Evolutionary conservation across 2,329 filamentous ascomycete genomes (phyloP), one percentile per base, ranked within the genome.

Genomic region (Ophiocordyceps australis): DNA sequence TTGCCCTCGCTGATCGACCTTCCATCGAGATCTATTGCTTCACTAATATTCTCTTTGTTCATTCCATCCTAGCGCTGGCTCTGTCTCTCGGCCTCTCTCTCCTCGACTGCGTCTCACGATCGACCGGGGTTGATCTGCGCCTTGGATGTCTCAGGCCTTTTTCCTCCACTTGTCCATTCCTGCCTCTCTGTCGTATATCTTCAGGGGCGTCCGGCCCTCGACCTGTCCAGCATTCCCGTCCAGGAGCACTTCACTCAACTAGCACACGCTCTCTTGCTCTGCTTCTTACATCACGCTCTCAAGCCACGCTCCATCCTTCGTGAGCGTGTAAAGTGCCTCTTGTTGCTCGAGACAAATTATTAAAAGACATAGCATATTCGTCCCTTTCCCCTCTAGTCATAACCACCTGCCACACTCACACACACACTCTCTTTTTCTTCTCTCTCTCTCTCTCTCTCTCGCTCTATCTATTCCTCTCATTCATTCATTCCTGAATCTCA

Each of bases 81-180:
- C 17, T 50, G 41, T 52, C 43, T 54, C 49, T 47, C 42, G 39
- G 41, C 36, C 32, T 38, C 41, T 45, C 40, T 40, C 31, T 36
- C 35, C 30, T 40, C 38, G 34, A 31, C 35, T 30, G 39, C 22
- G 38, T 40, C 41, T 41, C 33, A 37, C 38, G 40, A 47, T 43
- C 36, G 42, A 27, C 35, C 30, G 35, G 35, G 40, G 37, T 42
- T 43, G 45, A 52, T 49, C 42, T 43, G 35, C 42, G 41, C 34
- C 33, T 41, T 35, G 32, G 22, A 29, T 53, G 49, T 52, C 49
- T 53, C 35, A 49, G 33, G 28, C 29, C 28, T 34, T 41, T 33
- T 34, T 43, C 38, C 39, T 43, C 42, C 33, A 34, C 37, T 33
- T 33, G 37, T 38, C n/a, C 49, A 52, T 51, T 53, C 47, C 47